Percentiles rank a stretch among this genome's conserved stretches.
These are phyloP conservation scores for Sextonia rubra DNA, from an alignment of 164 flowering plant species.

Conservation along the genomic window DNA sequence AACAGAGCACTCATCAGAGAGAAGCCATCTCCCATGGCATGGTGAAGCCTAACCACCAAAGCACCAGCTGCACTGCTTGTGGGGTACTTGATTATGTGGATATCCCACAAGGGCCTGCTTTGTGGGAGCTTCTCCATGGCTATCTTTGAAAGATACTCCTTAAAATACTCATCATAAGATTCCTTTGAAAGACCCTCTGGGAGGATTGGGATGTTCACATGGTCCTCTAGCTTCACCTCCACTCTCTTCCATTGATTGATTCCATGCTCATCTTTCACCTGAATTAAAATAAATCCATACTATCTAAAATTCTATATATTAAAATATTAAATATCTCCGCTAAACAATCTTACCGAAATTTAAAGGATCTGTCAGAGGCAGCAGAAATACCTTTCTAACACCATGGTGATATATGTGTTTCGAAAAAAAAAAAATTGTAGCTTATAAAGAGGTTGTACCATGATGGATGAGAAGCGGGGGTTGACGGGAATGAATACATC, in stretches of 20 bases:
- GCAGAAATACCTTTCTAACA: not conserved
- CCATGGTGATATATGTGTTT: not conserved
- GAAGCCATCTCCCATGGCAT: slow-evolving; percentile 69
- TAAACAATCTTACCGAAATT: not conserved
- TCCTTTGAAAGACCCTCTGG: slow-evolving; percentile 31
- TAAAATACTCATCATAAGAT: slow-evolving; percentile 28
- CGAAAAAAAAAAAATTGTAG: not conserved
- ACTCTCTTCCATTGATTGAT: slow-evolving; percentile 50
- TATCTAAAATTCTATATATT: not conserved
- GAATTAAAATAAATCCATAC: not conserved
- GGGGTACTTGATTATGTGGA: slow-evolving; percentile 52
- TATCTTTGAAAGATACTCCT: slow-evolving; percentile 39
- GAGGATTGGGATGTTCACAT: slow-evolving; percentile 34
- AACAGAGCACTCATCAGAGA: slow-evolving; percentile 64
- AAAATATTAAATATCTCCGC: too few relatives aligned
- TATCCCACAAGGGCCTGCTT: slow-evolving; percentile 54
- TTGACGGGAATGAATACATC: slow-evolving; percentile 49
- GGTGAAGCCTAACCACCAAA: slow-evolving; percentile 57
- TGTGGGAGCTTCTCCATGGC: slow-evolving; percentile 34
- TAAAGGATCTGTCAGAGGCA: too few relatives aligned
- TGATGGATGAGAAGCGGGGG: slow-evolving; percentile 59
- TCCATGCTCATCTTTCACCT: slow-evolving; percentile 47
- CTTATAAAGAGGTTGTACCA: slow-evolving; percentile 29
- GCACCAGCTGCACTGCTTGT: slow-evolving; percentile 44
- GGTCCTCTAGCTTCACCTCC: slow-evolving; percentile 45